Base-by-base conservation (phyloP, 805 yeast genomes). In the Peterozyma xylosa region DNA sequence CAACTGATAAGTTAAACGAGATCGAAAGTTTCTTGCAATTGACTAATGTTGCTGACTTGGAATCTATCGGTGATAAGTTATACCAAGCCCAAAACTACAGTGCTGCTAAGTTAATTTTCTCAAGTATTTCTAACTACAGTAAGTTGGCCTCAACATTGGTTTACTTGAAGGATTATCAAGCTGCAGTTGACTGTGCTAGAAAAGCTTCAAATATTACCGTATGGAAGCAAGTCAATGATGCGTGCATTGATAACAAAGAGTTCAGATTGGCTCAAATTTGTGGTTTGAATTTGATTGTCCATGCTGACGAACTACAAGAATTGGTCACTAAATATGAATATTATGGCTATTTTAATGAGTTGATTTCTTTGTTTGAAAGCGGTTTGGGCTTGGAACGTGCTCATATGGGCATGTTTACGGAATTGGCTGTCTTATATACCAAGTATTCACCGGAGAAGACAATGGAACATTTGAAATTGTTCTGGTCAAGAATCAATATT, bases 341-440 rank as follows among this genome's bases (percentile, higher is more conserved):
- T 60, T 78, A 83, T 53, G 99, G 99, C 37, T 87, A 88, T 67
- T 90, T 90, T 68, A 85, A 81, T 52, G 96, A 93, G 71, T 74
- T 93, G 52, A 86, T 91, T 50, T 79, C 96, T 14, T 76, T 93
- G 57, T 88, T 93, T 57, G 99, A 93, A 67, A 91, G 89, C 56
- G 98, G 98, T 52, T 75, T 93, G 48, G 95, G 96, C 36, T 75
- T 93, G 54, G 99, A 93, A 72, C 86, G 99, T 64, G 99, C 99
- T 34, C 99, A 93, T 62, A 93, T 93, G 99, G 99, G 98, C 55
- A 91, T 93, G 97, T 93, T 93, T 64, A 93, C 99, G 10, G 97
- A 90, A 66, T 75, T 93, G 55, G 96, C 98, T 17, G 74, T 86
- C 39, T 72, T 93, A 54, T 93, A 91, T 70, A 77, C 95, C 52